These are phyloP conservation scores for Tricholoma terreum DNA, from an alignment of 768 basidiomycete genomes.

Conservation along the genomic window DNA sequence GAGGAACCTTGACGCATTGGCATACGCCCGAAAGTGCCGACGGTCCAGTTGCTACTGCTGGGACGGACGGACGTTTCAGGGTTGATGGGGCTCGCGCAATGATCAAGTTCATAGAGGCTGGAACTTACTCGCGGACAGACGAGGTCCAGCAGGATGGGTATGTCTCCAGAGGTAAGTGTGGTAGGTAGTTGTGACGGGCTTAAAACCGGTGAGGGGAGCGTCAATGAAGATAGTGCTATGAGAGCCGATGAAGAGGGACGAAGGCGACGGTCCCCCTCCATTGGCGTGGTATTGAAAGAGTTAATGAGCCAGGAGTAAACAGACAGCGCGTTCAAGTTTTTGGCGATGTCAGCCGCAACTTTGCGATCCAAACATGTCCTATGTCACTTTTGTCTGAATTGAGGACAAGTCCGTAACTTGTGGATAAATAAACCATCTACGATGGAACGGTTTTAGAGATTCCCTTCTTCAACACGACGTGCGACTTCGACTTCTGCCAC, in stretches of 20 bases:
- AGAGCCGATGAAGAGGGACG: conserved; percentile 42
- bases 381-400: no score
- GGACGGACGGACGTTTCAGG: neutral
- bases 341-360: no score
- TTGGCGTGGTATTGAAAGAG: neutral
- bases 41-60: conserved; percentile 6
- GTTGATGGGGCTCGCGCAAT: neutral
- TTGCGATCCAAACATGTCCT: neutral
- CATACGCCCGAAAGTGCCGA: conserved; percentile 27
- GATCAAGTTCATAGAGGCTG: conserved; percentile 2
- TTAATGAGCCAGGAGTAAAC: no score
- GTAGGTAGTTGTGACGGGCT: conserved; percentile 33
- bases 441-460: neutral
- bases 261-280: conserved; percentile 18
- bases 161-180: conserved; percentile 43
- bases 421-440: neutral
- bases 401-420: neutral
- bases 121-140: conserved; percentile 5
- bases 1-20: conserved; percentile 9
- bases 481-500: conserved; percentile 32
- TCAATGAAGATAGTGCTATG: conserved; percentile 33
- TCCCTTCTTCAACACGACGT: conserved; percentile 4
- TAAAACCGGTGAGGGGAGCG: conserved; percentile 46
- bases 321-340: no score
- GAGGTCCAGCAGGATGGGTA: conserved; percentile 47